Conservation (phyloP, 2,329 filamentous ascomycete species). For the Thielaviopsis cerberus region DNA sequence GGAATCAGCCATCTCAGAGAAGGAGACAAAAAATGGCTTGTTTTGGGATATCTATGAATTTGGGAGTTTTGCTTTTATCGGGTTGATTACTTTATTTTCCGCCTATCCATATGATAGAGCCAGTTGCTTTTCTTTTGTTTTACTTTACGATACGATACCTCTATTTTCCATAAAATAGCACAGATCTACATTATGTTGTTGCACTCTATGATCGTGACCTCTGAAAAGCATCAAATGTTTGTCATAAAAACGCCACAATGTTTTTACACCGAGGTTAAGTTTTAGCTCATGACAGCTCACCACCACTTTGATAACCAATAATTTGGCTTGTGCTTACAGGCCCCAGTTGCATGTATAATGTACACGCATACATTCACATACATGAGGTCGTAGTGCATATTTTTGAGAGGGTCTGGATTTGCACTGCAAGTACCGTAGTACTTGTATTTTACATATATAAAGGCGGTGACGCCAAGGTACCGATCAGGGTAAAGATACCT, state of each 20-base stretch:
- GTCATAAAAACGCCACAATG: background rate
- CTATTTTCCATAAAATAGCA: constrained; percentile 4
- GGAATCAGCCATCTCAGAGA: constrained; percentile 9
- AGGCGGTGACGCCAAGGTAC: background rate
- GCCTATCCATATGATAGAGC: background rate
- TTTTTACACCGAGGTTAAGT: background rate
- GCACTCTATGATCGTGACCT: background rate
- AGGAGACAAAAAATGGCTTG: constrained; percentile 10
- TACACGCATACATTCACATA: background rate
- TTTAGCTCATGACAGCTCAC: background rate
- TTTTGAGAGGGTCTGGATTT: background rate
- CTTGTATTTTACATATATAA: background rate
- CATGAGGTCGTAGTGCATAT: background rate
- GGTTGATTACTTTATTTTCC: background rate
- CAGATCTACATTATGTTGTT: background rate
- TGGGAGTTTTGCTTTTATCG: constrained; percentile 2
- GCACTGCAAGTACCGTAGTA: background rate
- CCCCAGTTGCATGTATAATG: background rate
- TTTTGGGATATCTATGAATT: constrained; percentile 5
- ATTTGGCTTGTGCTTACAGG: background rate
- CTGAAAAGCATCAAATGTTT: background rate
- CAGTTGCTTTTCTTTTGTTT: constrained; percentile 1
- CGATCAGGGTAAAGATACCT: background rate
- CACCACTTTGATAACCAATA: background rate
- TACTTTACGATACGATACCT: constrained; percentile 10